These are phyloP conservation scores for Papiliotrema nemorosa DNA, from an alignment of 1,284 basidiomycete species.

Conservation along the genomic window DNA sequence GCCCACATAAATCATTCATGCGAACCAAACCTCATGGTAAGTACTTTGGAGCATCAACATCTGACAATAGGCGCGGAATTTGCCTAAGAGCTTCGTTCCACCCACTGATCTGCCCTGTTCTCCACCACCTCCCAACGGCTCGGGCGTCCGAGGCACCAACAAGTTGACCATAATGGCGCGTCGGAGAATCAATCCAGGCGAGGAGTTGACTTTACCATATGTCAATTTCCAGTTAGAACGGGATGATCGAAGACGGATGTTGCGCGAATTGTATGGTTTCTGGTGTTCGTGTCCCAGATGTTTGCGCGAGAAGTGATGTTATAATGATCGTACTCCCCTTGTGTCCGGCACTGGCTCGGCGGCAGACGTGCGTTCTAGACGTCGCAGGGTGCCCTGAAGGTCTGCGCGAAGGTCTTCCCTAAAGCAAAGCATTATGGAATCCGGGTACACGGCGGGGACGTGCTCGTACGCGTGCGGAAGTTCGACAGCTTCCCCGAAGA, in stretches of 20 bases:
- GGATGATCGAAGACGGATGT: constrained; percentile 56
- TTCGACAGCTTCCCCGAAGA: too few relatives aligned
- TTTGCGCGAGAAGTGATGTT: constrained; percentile 50
- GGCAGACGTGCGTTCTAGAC: too few relatives aligned
- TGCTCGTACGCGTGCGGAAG: too few relatives aligned
- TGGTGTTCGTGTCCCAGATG: constrained; percentile 70
- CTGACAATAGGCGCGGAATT: constrained; percentile 33
- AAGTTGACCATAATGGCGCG: constrained; percentile 60
- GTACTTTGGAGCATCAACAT: constrained; percentile 5
- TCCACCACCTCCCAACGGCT: constrained; percentile 52
- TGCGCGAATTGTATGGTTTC: constrained; percentile 69
- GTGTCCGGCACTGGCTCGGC: too few relatives aligned
- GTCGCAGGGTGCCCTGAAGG: too few relatives aligned
- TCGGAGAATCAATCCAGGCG: constrained; percentile 61
- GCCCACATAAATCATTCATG: constrained; percentile 84
- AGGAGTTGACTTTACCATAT: constrained; percentile 70
- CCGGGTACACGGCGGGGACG: too few relatives aligned
- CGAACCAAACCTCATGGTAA: constrained; percentile 67
- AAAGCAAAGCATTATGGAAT: too few relatives aligned
- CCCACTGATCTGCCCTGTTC: constrained; percentile 62
- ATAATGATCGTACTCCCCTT: too few relatives aligned
- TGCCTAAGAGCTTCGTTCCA: constrained; percentile 45
- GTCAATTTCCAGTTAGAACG: constrained; percentile 64
- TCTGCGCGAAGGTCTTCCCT: too few relatives aligned
- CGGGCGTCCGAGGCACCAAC: constrained; percentile 33